Evolutionary conservation across 257 asterid genomes (phyloP).

Genomic region (Rauvolfia tetraphylla): DNA sequence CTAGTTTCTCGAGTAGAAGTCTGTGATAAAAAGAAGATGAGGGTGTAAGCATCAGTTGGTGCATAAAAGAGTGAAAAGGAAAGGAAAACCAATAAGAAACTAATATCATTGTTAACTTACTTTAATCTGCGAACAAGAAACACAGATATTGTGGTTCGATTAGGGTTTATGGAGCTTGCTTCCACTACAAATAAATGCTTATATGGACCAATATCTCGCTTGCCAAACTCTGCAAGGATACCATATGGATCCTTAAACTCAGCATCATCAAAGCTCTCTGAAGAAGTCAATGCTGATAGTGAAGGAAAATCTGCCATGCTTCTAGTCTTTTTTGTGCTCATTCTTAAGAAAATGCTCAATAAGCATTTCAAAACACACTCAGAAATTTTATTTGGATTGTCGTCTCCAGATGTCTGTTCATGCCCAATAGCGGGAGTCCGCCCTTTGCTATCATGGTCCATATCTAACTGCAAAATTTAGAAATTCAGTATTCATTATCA

Average conservation of each 20-base stretch:
- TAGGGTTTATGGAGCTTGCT: constrained; percentile 54
- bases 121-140: constrained; percentile 64
- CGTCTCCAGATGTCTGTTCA: constrained; percentile 24
- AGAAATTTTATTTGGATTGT: constrained; percentile 64
- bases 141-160: constrained; percentile 50
- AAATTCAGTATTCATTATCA: constrained; percentile 7
- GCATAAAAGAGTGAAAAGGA: constrained; percentile 1
- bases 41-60: constrained; percentile 14
- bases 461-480: constrained; percentile 40
- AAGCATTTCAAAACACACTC: constrained; percentile 80
- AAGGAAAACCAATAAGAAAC: constrained; percentile 5
- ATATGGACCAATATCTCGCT: constrained; percentile 73
- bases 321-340: constrained; percentile 55
- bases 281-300: constrained; percentile 28
- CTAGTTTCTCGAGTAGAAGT: constrained; percentile 63
- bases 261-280: constrained; percentile 20
- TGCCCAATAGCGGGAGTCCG: constrained; percentile 26
- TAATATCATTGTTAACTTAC: constrained; percentile 32
- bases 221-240: constrained; percentile 52
- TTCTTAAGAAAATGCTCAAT: constrained; percentile 53
- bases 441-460: constrained; percentile 33
- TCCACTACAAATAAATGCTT: constrained; percentile 57
- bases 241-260: constrained; percentile 66
- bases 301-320: constrained; percentile 47
- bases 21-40: constrained; percentile 34